Percentiles rank a stretch among this genome's conserved stretches.
phyloP scores from a whole-genome alignment of 257 asterid genomes.

The Scutellaria baicalensis region DNA sequence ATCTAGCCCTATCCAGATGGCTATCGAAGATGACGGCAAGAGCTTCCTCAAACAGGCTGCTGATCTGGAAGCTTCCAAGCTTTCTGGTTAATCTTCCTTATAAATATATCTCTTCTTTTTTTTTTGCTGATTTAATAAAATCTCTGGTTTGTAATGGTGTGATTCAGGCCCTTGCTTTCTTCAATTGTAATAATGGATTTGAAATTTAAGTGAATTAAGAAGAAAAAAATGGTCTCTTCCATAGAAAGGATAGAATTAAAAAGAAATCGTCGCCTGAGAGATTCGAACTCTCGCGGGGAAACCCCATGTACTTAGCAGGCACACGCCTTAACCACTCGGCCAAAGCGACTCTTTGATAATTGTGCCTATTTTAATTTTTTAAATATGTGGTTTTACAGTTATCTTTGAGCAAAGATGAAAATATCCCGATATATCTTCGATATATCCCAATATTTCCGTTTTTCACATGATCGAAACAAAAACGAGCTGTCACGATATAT shows the following conservation, averaged over 20 bases:
- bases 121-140: no score
- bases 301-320: conserved; percentile 92
- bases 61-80: conserved; percentile 72
- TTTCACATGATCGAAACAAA: no score
- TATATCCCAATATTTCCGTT: no score
- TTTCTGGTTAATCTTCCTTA: conserved; percentile 14
- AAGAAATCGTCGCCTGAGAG: conserved; percentile 79
- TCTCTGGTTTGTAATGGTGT: not conserved
- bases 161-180: not conserved
- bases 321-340: conserved; percentile 82
- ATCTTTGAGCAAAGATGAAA: no score
- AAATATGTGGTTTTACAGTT: no score
- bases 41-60: conserved; percentile 74
- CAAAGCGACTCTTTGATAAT: conserved; percentile 41
- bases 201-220: no score
- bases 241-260: not conserved
- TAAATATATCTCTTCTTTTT: no score
- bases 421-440: no score
- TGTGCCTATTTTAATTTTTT: no score
- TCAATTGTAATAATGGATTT: not conserved
- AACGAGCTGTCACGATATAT: no score
- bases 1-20: conserved; percentile 79
- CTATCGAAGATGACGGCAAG: conserved; percentile 61
- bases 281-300: conserved; percentile 99
- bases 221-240: no score